Percentiles rank a stretch among this genome's conserved stretches.
Evolutionary conservation across 2,329 filamentous ascomycete species (phyloP).

Genomic region (Diaporthe eres): DNA sequence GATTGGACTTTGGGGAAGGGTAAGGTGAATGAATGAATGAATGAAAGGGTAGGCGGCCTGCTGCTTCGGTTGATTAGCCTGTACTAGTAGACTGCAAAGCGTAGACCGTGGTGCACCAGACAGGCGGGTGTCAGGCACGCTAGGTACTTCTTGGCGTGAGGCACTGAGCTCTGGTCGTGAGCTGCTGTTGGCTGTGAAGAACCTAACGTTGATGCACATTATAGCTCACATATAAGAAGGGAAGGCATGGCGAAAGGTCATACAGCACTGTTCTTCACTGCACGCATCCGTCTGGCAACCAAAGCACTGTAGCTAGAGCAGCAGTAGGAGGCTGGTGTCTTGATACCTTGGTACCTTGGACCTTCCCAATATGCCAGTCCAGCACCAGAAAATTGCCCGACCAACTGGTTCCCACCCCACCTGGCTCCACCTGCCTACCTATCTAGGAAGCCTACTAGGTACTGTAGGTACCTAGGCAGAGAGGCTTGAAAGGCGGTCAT

Average conservation of each 20-base stretch:
- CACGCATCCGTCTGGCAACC: background rate
- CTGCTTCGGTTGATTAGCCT: background rate
- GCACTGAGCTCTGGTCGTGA: conserved; percentile 1
- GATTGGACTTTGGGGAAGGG: conserved; percentile 29
- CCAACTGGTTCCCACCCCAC: conserved; percentile 15
- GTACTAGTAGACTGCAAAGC: background rate
- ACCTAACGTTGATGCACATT: background rate
- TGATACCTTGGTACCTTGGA: conserved; percentile 16
- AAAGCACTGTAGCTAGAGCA: background rate
- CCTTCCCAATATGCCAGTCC: conserved; percentile 14
- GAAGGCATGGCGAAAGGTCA: background rate
- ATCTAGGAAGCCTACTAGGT: background rate
- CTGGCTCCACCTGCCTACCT: conserved; percentile 2
- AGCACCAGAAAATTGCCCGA: conserved; percentile 12
- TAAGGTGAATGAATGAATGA: conserved; percentile 18
- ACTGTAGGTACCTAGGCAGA: background rate
- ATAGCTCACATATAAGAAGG: background rate
- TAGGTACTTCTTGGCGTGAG: conserved; percentile 17
- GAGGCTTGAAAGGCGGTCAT: background rate
- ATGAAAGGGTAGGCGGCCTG: conserved; percentile 10
- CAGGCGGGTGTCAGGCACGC: background rate
- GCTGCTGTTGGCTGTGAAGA: conserved; percentile 15
- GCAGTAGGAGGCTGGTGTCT: background rate
- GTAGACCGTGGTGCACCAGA: background rate
- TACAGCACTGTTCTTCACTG: background rate